Conservation (phyloP, 2,329 filamentous ascomycete species). For the Coniochaeta sp. region DNA sequence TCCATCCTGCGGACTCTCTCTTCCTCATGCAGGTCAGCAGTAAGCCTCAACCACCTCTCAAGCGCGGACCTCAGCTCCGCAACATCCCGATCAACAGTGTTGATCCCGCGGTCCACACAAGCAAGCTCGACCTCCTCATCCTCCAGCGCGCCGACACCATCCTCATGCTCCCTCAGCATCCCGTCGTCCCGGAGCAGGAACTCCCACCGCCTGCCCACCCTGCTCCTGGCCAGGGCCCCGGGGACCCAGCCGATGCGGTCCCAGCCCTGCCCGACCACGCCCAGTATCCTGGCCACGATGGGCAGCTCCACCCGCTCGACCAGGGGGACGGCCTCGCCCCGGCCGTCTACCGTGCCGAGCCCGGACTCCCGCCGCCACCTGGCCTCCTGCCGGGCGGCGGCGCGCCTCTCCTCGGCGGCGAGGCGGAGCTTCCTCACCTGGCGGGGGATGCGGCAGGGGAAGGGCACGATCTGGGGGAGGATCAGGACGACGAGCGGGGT, state of each 20-base stretch:
- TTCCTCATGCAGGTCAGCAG: slow-evolving; percentile 28
- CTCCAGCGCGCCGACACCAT: slow-evolving; percentile 48
- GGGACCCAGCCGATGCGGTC: slow-evolving; percentile 41
- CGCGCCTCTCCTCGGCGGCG: slow-evolving; percentile 45
- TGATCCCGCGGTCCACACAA: slow-evolving; percentile 61
- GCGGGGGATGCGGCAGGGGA: slow-evolving; percentile 72
- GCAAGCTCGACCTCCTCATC: slow-evolving; percentile 61
- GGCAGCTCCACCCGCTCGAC: slow-evolving; percentile 2
- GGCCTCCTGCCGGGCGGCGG: slow-evolving; percentile 37
- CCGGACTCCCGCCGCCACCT: slow-evolving; percentile 4
- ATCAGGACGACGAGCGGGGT: slow-evolving; percentile 71
- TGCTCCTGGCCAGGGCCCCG: slow-evolving; percentile 42
- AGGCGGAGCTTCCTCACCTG: slow-evolving; percentile 55
- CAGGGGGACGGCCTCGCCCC: not conserved
- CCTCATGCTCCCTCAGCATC: slow-evolving; percentile 55
- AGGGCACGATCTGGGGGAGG: slow-evolving; percentile 64
- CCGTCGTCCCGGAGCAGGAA: slow-evolving; percentile 66
- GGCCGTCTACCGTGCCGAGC: not conserved
- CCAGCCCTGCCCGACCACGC: slow-evolving; percentile 39
- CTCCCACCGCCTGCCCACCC: slow-evolving; percentile 44
- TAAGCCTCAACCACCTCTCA: slow-evolving; percentile 39
- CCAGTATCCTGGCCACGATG: slow-evolving; percentile 34
- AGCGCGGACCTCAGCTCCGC: slow-evolving; percentile 41
- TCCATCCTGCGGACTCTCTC: slow-evolving; percentile 28
- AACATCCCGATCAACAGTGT: slow-evolving; percentile 49